phyloP scores from a whole-genome alignment of 2,329 filamentous ascomycete species.

The Stemphylium beticola region DNA sequence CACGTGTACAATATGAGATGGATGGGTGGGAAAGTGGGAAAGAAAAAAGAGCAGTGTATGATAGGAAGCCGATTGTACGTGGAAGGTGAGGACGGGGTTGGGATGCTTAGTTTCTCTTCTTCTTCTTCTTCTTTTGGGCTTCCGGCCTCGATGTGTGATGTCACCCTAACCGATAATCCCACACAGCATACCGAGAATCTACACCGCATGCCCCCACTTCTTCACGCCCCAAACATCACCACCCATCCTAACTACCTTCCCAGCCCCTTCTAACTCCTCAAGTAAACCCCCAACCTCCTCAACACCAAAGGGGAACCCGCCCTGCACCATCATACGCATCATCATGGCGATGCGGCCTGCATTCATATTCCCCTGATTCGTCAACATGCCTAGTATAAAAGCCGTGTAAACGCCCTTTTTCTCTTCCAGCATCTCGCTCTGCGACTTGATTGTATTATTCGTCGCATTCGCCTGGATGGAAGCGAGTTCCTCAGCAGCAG shows the following conservation, averaged over 20 bases:
- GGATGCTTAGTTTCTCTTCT: too few relatives aligned
- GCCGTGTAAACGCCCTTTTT: constrained; percentile 81
- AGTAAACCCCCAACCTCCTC: constrained; percentile 87
- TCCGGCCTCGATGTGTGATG: too few relatives aligned
- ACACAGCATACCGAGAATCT: too few relatives aligned
- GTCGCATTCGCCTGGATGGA: constrained; percentile 50
- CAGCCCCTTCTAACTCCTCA: constrained; percentile 66
- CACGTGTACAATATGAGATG: too few relatives aligned
- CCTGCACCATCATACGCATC: constrained; percentile 88
- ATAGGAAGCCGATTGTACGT: too few relatives aligned
- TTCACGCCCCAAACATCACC: constrained; percentile 44
- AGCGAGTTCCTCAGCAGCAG: constrained; percentile 46
- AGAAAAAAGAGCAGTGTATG: too few relatives aligned
- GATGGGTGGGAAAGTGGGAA: too few relatives aligned
- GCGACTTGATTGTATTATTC: constrained; percentile 57
- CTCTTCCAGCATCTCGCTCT: constrained; percentile 68
- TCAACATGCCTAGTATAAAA: constrained; percentile 94
- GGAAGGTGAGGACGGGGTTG: too few relatives aligned
- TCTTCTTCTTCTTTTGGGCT: too few relatives aligned
- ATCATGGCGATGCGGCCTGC: constrained; percentile 86
- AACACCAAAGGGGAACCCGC: constrained; percentile 86
- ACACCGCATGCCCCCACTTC: constrained; percentile 14
- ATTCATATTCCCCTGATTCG: constrained; percentile 86
- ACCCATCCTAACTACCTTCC: constrained; percentile 37
- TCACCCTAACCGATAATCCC: too few relatives aligned